Base-by-base conservation (phyloP, 768 basidiomycete species). In the Neoboletus brunneissimus region DNA sequence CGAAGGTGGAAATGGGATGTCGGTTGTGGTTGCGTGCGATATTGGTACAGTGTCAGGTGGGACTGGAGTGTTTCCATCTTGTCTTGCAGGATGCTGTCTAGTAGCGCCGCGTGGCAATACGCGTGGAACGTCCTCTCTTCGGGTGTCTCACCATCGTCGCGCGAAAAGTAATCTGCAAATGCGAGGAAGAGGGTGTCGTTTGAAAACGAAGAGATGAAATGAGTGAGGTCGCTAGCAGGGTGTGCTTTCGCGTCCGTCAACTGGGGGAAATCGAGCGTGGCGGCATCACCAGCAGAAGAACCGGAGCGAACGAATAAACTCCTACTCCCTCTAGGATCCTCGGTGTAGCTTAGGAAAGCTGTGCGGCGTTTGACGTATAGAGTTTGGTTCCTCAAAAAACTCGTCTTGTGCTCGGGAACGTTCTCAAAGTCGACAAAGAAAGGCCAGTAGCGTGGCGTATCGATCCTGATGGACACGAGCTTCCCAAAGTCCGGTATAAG, bases 391-490 rank as follows among this genome's bases (percentile, higher is more conserved):
- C 77, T 79, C 40, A 96, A 72, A 23, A 98, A 79, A 7, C 80
- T 78, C 45, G 82, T 81, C 48, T 83, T 83, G 68, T 96, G 89
- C 15, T 78, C 79, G 4, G 84, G 79, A 51, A 86, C 79, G 41
- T 83, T 75, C 40, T 84, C 80, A 20, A 89, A 82, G 64, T 95
- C 89, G 34, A 98, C 81, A 56, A 87, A 85, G 73, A 95, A 89
- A 0, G 94, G 89, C 91, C 93, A 97, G 71, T 99, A 98, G 6
- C 97, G 85, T 16, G 94, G 94, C 0, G 92, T 97, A 65, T 98
- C 94, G 23, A 95, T 87, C 45, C 88, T 80, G 63, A 99, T 88
- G 5, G 90, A 88, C 45, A 85, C 74, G 15, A 98, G 77, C 55
- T 81, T 85, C 67, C 90, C 86, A 59, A 98, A 82, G 59, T 95